Evolutionary conservation across 345 rosid species (phyloP), one percentile per base, ranked within the genome.

Genomic region (Lepidium africanum): DNA sequence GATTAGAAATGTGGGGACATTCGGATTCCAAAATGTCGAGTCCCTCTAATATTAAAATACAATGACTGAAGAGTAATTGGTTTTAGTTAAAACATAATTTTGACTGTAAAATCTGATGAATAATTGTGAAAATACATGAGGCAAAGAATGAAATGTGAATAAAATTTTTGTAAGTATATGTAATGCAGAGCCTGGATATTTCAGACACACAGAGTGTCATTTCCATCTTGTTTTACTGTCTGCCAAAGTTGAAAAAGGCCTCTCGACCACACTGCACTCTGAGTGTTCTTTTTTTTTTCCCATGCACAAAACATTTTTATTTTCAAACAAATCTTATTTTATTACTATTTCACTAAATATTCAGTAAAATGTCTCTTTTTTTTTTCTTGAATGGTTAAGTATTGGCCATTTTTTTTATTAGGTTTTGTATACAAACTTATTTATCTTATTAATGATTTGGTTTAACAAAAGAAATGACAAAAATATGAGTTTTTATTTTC

Each of bases 161-260:
- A 55, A 40, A 16, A 13, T 6, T 45, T n/a, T 39, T 50, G 48
- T 71, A 15, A 32, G 25, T 63, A 36, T 14, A 38, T 63, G 59
- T 39, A 57, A 72, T 64, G 67, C 62, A 73, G 61, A 66, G 66
- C 71, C 77, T 65, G 67, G 61, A 66, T 41, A 35, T 10, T 30
- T 62, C 71, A 65, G 71, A 65, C 17, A 35, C 53, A 49, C 59
- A 58, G 47, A 43, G 56, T 23, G 77, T 73, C 77, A 59, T 65
- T 73, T 73, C 72, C 62, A 73, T 73, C 77, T 73, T 73, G 72
- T 73, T 58, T 49, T 59, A 66, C 55, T 50, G 62, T 66, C 72
- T 58, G 77, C 62, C 72, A 65, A 51, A 59, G 56, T 73, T 73
- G 77, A 73, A 73, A 59, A 59, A 50, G 17, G 72, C 72, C 72